These are phyloP conservation scores for Pichia gijzeniarum DNA, from an alignment of 805 yeast species.

Conservation along the genomic window DNA sequence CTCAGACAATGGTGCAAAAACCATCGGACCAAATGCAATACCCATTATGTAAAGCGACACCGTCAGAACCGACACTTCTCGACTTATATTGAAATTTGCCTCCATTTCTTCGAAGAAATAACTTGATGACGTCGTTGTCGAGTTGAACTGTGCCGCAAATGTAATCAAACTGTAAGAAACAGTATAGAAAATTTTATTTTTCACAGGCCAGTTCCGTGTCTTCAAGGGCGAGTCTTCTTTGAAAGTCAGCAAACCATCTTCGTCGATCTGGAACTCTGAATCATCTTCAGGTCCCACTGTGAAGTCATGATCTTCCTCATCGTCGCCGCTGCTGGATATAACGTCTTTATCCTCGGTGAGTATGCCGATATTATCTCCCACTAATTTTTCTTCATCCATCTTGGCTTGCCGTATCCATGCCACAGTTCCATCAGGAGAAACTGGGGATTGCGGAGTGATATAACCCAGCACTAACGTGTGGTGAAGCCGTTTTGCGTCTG, in stretches of 20 bases:
- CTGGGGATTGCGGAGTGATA: too few relatives aligned
- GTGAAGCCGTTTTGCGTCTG: too few relatives aligned
- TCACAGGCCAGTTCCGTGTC: slow-evolving; percentile 33
- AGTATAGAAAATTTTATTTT: slow-evolving; percentile 34
- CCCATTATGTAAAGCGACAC: slow-evolving; percentile 60
- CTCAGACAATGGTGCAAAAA: slow-evolving; percentile 59
- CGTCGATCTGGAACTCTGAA: not conserved
- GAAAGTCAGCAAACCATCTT: slow-evolving; percentile 2
- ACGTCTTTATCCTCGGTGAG: too few relatives aligned
- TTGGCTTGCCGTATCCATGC: too few relatives aligned
- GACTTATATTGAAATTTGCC: slow-evolving; percentile 34
- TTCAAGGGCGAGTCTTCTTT: slow-evolving; percentile 17
- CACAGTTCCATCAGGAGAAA: too few relatives aligned
- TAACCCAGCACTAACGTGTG: too few relatives aligned
- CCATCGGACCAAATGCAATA: slow-evolving; percentile 59
- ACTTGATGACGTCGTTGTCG: slow-evolving; percentile 42
- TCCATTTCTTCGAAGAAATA: slow-evolving; percentile 23
- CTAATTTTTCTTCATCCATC: not conserved
- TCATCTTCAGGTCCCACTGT: not conserved
- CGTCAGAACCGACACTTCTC: slow-evolving; percentile 43
- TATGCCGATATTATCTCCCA: slow-evolving; percentile 11
- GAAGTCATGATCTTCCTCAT: not conserved
- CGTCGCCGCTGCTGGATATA: not conserved
- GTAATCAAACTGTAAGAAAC: slow-evolving; percentile 34
- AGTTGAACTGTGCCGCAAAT: slow-evolving; percentile 42